Percentiles rank a stretch among this genome's conserved stretches.
phyloP scores from a whole-genome alignment of 352 stramenopile species.

The Peronospora tabacina region DNA sequence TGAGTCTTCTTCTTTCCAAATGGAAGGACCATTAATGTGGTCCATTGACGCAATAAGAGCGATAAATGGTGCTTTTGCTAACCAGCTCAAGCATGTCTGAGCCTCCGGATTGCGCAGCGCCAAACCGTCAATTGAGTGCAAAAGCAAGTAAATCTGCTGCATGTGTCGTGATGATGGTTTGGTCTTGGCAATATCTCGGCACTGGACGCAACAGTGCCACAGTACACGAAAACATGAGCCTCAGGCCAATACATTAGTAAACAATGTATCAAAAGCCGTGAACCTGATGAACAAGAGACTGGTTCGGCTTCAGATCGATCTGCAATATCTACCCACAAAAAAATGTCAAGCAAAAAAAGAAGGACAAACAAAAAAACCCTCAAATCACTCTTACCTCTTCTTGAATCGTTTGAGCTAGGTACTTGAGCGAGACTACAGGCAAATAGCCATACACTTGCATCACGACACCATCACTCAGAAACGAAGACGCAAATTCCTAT shows the following conservation, averaged over 20 bases:
- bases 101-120: slow-evolving; percentile 37
- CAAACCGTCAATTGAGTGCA: slow-evolving; percentile 50
- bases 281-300: slow-evolving; percentile 32
- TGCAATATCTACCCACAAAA: slow-evolving; percentile 19
- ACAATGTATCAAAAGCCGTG: neutral
- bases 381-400: slow-evolving; percentile 19
- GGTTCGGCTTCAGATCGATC: slow-evolving; percentile 19
- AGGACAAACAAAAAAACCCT: neutral
- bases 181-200: slow-evolving; percentile 24
- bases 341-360: neutral
- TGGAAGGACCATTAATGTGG: slow-evolving; percentile 43
- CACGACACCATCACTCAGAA: slow-evolving; percentile 30
- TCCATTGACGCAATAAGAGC: slow-evolving; percentile 45
- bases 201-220: slow-evolving; percentile 13
- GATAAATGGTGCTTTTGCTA: slow-evolving; percentile 36
- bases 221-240: slow-evolving; percentile 2
- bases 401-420: slow-evolving; percentile 32
- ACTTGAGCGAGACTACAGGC: slow-evolving; percentile 40
- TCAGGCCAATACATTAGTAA: neutral
- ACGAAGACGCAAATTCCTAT: slow-evolving; percentile 36
- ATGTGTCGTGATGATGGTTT: slow-evolving; percentile 9
- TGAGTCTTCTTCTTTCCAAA: slow-evolving; percentile 50
- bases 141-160: slow-evolving; percentile 33
- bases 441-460: slow-evolving; percentile 55
- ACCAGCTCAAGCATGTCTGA: slow-evolving; percentile 45